A percentile compares a stretch with the other conserved stretches of the same genome.
phyloP scores from a whole-genome alignment of 1,139 yeast genomes.

The Pichia cactophila region DNA sequence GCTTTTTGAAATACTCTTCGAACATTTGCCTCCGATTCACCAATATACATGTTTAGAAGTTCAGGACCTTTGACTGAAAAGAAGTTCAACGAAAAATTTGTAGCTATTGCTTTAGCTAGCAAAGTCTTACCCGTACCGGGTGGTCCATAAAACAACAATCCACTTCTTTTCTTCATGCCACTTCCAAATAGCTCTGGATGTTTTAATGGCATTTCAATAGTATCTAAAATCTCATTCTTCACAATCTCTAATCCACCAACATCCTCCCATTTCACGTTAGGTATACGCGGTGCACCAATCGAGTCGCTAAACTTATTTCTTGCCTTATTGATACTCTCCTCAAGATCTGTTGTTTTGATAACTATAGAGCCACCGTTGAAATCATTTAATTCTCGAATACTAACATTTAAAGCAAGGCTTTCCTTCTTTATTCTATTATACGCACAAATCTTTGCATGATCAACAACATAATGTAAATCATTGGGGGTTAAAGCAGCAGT shows the following conservation, averaged over 20 bases:
- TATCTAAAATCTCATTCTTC: conserved; percentile 87
- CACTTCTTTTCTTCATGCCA: conserved; percentile 90
- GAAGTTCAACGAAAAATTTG: conserved; percentile 86
- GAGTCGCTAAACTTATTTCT: conserved; percentile 86
- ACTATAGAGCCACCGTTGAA: conserved; percentile 46
- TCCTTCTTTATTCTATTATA: conserved; percentile 39
- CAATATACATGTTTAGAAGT: conserved; percentile 91
- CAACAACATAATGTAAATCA: conserved; percentile 67
- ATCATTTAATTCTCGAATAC: conserved; percentile 22
- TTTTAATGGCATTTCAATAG: conserved; percentile 91
- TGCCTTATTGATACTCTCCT: conserved; percentile 69
- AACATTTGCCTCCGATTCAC: conserved; percentile 96
- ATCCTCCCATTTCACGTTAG: conserved; percentile 92
- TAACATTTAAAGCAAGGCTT: conserved; percentile 14
- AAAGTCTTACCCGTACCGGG: conserved; percentile 98
- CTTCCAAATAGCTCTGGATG: conserved; percentile 83
- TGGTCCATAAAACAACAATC: conserved; percentile 91
- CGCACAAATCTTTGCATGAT: conserved; percentile 55
- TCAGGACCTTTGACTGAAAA: conserved; percentile 97
- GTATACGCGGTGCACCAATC: conserved; percentile 94
- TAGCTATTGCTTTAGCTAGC: conserved; percentile 92
- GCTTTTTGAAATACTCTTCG: conserved; percentile 90
- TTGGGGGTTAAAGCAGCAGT: conserved; percentile 91
- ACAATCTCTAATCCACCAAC: conserved; percentile 87
- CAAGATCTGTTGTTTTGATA: conserved; percentile 59